A percentile compares a stretch with the other conserved stretches of the same genome.
Conservation (phyloP, 805 yeast genomes). For the Saccharomycopsis guyanensis region DNA sequence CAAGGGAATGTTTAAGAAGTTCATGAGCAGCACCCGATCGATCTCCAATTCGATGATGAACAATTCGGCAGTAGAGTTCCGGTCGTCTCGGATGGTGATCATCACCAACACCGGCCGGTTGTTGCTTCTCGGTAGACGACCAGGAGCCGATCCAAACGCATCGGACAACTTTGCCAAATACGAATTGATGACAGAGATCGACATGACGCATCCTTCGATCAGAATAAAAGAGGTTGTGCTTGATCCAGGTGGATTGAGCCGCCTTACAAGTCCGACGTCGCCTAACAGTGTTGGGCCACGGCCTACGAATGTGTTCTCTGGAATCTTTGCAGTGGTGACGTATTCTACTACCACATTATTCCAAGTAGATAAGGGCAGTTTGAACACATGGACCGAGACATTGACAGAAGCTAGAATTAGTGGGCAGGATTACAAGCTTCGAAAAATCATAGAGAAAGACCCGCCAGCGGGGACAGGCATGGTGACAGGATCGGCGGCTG, state of each 20-base stretch:
- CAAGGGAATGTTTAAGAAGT: slow-evolving; percentile 25
- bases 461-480: slow-evolving; percentile 24
- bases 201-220: slow-evolving; percentile 37
- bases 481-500: slow-evolving; percentile 25
- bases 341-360: slow-evolving; percentile 35
- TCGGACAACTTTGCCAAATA: slow-evolving; percentile 25
- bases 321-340: slow-evolving; percentile 45
- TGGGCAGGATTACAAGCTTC: slow-evolving; percentile 34
- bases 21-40: slow-evolving; percentile 23
- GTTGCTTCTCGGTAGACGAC: slow-evolving; percentile 32
- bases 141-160: background rate
- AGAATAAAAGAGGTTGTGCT: slow-evolving; percentile 47
- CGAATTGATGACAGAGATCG: slow-evolving; percentile 39
- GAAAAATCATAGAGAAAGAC: slow-evolving; percentile 22
- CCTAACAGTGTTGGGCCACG: slow-evolving; percentile 19
- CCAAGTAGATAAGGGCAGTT: slow-evolving; percentile 45
- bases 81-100: slow-evolving; percentile 37
- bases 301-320: slow-evolving; percentile 26
- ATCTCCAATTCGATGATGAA: background rate
- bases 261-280: slow-evolving; percentile 14
- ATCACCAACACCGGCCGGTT: slow-evolving; percentile 49
- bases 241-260: too few relatives aligned
- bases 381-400: slow-evolving; percentile 43
- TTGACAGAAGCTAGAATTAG: slow-evolving; percentile 38
- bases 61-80: slow-evolving; percentile 17